phyloP scores from a whole-genome alignment of 2,329 filamentous ascomycete genomes.

The Chalaropsis ovoidea region DNA sequence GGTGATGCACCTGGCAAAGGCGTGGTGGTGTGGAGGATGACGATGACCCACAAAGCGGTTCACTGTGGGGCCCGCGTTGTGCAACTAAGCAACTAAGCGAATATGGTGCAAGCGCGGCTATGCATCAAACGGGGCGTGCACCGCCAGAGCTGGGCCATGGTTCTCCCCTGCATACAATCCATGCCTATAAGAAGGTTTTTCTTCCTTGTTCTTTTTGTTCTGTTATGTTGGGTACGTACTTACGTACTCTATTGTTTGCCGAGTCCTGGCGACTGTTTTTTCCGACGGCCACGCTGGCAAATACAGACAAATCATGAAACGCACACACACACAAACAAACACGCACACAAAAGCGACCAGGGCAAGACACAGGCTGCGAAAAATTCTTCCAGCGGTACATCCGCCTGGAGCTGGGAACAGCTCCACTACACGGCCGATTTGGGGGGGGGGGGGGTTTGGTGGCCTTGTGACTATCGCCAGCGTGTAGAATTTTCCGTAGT shows the following conservation, averaged over 20 bases:
- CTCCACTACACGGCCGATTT: background rate
- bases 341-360: too few species aligned
- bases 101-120: background rate
- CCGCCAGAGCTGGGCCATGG: background rate
- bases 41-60: background rate
- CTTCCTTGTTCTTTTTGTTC: slow-evolving; percentile 1
- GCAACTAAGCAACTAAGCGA: slow-evolving; percentile 10
- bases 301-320: slow-evolving; percentile 4
- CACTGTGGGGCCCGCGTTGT: slow-evolving; percentile 3
- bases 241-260: background rate
- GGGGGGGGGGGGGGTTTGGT: background rate
- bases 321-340: background rate
- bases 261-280: background rate
- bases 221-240: background rate
- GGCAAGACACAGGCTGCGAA: background rate
- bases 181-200: background rate
- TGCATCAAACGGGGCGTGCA: background rate
- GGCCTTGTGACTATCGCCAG: background rate
- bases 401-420: background rate
- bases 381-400: background rate
- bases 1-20: slow-evolving; percentile 9
- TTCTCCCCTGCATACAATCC: background rate
- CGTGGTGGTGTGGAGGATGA: background rate
- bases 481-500: background rate
- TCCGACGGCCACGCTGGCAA: background rate